Conservation (phyloP, 2,329 filamentous ascomycete genomes). For the Penicillium sp. region DNA sequence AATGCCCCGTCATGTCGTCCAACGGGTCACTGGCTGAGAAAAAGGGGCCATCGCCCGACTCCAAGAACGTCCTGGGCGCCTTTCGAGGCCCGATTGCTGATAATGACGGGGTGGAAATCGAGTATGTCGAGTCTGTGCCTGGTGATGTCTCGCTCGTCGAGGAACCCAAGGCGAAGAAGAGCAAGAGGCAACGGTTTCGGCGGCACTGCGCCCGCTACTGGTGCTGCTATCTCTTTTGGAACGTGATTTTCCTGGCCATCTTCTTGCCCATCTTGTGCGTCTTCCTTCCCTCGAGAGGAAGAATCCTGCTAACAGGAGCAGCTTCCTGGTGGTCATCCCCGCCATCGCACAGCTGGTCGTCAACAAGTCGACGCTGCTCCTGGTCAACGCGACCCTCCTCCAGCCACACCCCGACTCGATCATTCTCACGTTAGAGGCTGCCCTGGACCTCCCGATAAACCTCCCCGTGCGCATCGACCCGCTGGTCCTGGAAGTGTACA, state of each 20-base stretch:
- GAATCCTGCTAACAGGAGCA: slow-evolving; percentile 23
- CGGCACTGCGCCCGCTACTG: slow-evolving; percentile 46
- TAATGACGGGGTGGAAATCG: slow-evolving; percentile 27
- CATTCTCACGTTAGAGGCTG: slow-evolving; percentile 40
- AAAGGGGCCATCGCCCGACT: slow-evolving; percentile 31
- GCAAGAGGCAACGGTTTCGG: slow-evolving; percentile 33
- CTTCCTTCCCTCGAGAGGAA: background rate
- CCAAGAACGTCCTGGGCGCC: slow-evolving; percentile 37
- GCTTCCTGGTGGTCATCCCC: slow-evolving; percentile 47
- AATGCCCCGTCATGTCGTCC: slow-evolving; percentile 10
- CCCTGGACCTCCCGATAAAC: slow-evolving; percentile 41
- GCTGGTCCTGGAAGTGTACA: slow-evolving; percentile 40
- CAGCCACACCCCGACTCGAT: slow-evolving; percentile 40
- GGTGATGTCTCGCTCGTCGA: slow-evolving; percentile 34
- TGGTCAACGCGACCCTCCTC: slow-evolving; percentile 41
- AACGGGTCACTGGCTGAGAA: slow-evolving; percentile 32
- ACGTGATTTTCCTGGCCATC: slow-evolving; percentile 44
- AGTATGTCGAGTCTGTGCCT: slow-evolving; percentile 32
- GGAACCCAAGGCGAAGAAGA: slow-evolving; percentile 22
- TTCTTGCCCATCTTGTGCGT: slow-evolving; percentile 48
- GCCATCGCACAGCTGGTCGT: slow-evolving; percentile 47
- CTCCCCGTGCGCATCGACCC: slow-evolving; percentile 44
- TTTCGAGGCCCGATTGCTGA: slow-evolving; percentile 36
- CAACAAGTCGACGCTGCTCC: slow-evolving; percentile 41
- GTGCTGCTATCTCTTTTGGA: slow-evolving; percentile 42